Evolutionary conservation across 345 rosid species (phyloP).

Genomic region (Moricandia arvensis): DNA sequence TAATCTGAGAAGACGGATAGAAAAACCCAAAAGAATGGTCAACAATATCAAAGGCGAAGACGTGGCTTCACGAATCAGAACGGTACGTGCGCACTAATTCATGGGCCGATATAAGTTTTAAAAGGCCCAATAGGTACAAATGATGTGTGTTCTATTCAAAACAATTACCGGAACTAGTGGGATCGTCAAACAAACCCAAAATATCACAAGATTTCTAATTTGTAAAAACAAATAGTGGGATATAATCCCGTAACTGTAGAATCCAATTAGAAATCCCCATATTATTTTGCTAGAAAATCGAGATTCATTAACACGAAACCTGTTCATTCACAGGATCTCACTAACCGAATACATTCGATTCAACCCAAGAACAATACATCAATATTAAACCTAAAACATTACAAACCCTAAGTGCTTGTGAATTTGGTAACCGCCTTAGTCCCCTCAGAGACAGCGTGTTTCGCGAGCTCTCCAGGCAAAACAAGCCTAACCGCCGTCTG

Average conservation of each 20-base stretch:
- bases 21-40: no score
- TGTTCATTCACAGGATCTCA: not conserved
- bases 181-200: not conserved
- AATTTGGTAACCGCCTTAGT: constrained; percentile 36
- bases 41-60: no score
- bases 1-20: no score
- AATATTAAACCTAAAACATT: not conserved
- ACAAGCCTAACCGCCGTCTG: constrained; percentile 11
- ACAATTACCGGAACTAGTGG: not conserved
- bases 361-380: not conserved
- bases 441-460: constrained; percentile 21
- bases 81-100: no score
- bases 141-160: not conserved
- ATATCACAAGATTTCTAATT: not conserved
- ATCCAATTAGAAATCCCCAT: not conserved
- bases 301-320: not conserved
- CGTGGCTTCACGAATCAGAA: no score
- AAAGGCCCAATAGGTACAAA: not conserved
- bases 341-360: not conserved
- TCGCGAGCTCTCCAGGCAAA: constrained; percentile 37
- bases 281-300: not conserved
- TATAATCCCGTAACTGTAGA: not conserved
- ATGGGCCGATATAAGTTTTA: not conserved
- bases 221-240: not conserved
- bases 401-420: constrained; percentile 29